Conservation (phyloP, 495 filamentous ascomycete genomes). For the Talaromyces wortmannii region DNA sequence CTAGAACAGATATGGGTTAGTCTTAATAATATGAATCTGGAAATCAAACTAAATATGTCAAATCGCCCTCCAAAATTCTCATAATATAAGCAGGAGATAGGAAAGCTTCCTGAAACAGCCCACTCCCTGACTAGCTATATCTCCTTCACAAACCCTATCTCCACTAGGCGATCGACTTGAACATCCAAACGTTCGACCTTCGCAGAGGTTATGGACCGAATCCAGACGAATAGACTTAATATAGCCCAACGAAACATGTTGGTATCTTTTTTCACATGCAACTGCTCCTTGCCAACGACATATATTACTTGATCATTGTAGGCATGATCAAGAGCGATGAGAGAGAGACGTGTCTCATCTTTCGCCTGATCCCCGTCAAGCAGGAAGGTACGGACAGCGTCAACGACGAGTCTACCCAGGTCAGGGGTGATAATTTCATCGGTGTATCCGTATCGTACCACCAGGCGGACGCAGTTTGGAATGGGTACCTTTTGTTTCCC, state of each 20-base stretch:
- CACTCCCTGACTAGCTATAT: conserved; percentile 23
- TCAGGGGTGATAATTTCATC: conserved; percentile 59
- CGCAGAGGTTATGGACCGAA: conserved; percentile 57
- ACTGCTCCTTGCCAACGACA: conserved; percentile 66
- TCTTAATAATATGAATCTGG: too few relatives aligned
- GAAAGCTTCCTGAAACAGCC: background rate
- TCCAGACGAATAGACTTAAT: conserved; percentile 55
- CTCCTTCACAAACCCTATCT: conserved; percentile 66
- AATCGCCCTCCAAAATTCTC: too few relatives aligned
- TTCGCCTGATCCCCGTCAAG: conserved; percentile 13
- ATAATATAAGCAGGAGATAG: too few relatives aligned
- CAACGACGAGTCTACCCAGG: conserved; percentile 50
- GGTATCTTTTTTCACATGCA: conserved; percentile 44
- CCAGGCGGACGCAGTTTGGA: conserved; percentile 55
- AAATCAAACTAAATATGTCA: too few relatives aligned
- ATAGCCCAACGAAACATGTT: conserved; percentile 36
- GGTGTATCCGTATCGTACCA: conserved; percentile 62
- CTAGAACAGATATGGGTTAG: too few relatives aligned
- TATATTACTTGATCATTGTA: conserved; percentile 57
- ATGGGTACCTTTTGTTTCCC: conserved; percentile 19
- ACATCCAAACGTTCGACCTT: conserved; percentile 56
- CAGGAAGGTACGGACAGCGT: conserved; percentile 49
- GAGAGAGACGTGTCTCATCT: background rate
- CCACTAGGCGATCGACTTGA: conserved; percentile 54
- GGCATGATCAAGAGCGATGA: conserved; percentile 43